These are phyloP conservation scores for Isabelozyma pseudorhagii DNA, from an alignment of 805 yeast genomes.

Conservation along the genomic window DNA sequence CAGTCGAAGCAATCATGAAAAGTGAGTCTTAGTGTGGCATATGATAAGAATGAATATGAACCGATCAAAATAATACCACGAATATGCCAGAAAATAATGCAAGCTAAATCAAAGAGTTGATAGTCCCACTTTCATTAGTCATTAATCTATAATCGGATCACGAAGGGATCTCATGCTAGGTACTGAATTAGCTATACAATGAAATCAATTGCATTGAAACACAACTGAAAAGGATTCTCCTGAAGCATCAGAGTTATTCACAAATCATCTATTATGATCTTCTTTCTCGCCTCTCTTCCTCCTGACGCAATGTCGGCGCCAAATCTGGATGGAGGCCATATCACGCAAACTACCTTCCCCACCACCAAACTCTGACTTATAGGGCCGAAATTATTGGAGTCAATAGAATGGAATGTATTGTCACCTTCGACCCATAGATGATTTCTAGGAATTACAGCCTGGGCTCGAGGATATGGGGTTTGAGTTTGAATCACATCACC, in stretches of 20 bases:
- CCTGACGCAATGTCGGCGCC: constrained; percentile 23
- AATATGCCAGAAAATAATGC: no score
- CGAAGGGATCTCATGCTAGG: no score
- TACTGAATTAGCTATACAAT: no score
- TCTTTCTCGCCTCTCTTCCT: constrained; percentile 19
- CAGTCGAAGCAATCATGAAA: background rate
- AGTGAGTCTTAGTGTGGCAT: background rate
- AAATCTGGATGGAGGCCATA: constrained; percentile 59
- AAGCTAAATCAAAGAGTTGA: no score
- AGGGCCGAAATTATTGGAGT: constrained; percentile 87
- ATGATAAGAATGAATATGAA: no score
- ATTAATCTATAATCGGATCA: no score
- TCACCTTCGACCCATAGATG: constrained; percentile 97
- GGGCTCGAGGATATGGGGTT: constrained; percentile 61
- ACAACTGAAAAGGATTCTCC: no score
- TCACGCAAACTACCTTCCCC: constrained; percentile 66
- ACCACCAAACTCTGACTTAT: constrained; percentile 74
- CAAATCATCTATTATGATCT: background rate
- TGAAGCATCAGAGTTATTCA: no score
- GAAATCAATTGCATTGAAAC: no score
- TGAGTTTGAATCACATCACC: constrained; percentile 68
- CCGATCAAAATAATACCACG: no score
- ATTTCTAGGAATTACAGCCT: constrained; percentile 64
- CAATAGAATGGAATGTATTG: constrained; percentile 71
- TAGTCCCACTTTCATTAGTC: no score